phyloP scores from a whole-genome alignment of 192 early-diverging fungal species.

The Dimargaris cristalligena region DNA sequence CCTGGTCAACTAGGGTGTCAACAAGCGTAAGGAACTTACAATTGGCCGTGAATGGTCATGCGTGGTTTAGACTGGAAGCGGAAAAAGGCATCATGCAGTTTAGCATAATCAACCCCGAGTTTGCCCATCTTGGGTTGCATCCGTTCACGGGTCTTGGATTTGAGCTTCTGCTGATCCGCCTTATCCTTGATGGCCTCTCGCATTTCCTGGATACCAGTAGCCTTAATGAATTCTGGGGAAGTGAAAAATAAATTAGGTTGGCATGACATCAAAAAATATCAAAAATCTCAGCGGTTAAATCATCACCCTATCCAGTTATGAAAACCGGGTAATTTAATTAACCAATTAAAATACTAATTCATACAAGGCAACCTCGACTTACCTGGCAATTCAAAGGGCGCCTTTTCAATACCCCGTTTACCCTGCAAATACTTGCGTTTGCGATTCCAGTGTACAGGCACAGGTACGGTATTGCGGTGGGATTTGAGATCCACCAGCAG shows the following conservation, averaged over 20 bases:
- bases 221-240: slow-evolving; percentile 95
- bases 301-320: too few relatives aligned
- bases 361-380: too few relatives aligned
- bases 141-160: slow-evolving; percentile 70
- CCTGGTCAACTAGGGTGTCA: too few relatives aligned
- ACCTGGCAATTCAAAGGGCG: slow-evolving; percentile 87
- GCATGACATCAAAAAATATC: too few relatives aligned
- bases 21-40: too few relatives aligned
- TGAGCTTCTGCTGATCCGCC: slow-evolving; percentile 61
- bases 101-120: slow-evolving; percentile 93
- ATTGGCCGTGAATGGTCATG: slow-evolving; percentile 22
- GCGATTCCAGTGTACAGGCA: slow-evolving; percentile 89
- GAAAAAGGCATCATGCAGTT: slow-evolving; percentile 96
- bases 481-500: slow-evolving; percentile 85
- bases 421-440: slow-evolving; percentile 94
- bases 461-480: slow-evolving; percentile 82
- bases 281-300: too few relatives aligned
- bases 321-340: too few relatives aligned
- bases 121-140: slow-evolving; percentile 92
- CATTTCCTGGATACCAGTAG: slow-evolving; percentile 95
- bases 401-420: slow-evolving; percentile 92
- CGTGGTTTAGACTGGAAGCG: slow-evolving; percentile 75
- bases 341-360: too few relatives aligned
- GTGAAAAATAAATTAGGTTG: too few relatives aligned
- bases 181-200: slow-evolving; percentile 75